Conservation (phyloP, 768 basidiomycete genomes). For the Termitomyces sp. region DNA sequence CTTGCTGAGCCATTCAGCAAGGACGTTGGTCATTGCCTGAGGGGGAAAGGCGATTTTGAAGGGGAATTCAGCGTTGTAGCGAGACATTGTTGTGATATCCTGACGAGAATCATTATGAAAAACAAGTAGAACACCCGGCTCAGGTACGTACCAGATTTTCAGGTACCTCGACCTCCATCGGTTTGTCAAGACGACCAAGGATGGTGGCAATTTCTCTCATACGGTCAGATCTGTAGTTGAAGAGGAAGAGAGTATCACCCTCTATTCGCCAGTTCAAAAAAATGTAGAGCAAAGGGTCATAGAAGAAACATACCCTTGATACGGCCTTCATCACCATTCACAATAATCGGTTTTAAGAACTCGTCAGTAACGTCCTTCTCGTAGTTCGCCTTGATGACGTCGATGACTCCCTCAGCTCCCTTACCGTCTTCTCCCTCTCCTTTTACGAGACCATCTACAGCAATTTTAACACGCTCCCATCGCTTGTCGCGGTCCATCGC, state of each 20-base stretch:
- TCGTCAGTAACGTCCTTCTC: conserved; percentile 87
- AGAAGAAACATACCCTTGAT: conserved; percentile 56
- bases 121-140: not conserved
- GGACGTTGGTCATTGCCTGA: conserved; percentile 87
- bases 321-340: conserved; percentile 70
- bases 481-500: conserved; percentile 97
- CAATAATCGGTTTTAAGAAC: conserved; percentile 92
- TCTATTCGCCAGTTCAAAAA: conserved; percentile 35
- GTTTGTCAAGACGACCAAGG: conserved; percentile 77
- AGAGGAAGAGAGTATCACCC: conserved; percentile 87
- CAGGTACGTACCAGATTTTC: conserved; percentile 59
- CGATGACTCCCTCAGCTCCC: conserved; percentile 37
- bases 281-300: not conserved
- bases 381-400: conserved; percentile 64
- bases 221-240: conserved; percentile 96
- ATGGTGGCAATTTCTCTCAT: conserved; percentile 89
- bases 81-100: conserved; percentile 91
- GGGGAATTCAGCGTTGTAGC: conserved; percentile 87
- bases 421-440: conserved; percentile 54
- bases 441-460: conserved; percentile 76
- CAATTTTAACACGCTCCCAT: conserved; percentile 91
- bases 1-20: conserved; percentile 86
- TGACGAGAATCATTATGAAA: conserved; percentile 18
- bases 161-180: conserved; percentile 77
- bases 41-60: conserved; percentile 93